Percentiles rank a stretch among this genome's conserved stretches.
phyloP scores from a whole-genome alignment of 2,329 filamentous ascomycete genomes.

The Intubia oerlemansii region DNA sequence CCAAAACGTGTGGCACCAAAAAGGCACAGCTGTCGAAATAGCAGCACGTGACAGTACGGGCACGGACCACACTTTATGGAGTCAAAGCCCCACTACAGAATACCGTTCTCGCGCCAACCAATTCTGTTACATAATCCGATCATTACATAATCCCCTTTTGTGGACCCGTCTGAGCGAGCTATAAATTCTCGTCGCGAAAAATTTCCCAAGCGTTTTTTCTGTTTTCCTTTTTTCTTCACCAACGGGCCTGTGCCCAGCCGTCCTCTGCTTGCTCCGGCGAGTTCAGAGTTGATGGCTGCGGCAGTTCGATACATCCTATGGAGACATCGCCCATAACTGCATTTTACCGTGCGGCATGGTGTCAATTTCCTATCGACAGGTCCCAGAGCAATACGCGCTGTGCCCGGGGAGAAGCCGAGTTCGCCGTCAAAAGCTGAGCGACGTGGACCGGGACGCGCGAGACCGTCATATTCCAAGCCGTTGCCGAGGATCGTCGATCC shows the following conservation, averaged over 20 bases:
- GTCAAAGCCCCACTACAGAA: too few species aligned
- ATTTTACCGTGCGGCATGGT: slow-evolving; percentile 31
- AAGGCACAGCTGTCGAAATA: too few species aligned
- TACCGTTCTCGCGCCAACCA: too few species aligned
- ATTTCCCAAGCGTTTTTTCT: slow-evolving; percentile 13
- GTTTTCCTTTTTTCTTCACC: slow-evolving; percentile 14
- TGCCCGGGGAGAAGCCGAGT: slow-evolving; percentile 34
- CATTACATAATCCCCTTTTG: too few species aligned
- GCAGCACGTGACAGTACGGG: too few species aligned
- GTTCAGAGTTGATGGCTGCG: slow-evolving; percentile 56
- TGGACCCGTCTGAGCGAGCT: too few species aligned
- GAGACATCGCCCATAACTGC: slow-evolving; percentile 49
- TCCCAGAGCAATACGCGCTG: slow-evolving; percentile 57
- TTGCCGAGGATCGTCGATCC: slow-evolving; percentile 73
- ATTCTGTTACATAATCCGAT: too few species aligned
- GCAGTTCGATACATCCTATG: slow-evolving; percentile 68
- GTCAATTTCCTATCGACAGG: slow-evolving; percentile 90
- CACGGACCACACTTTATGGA: too few species aligned
- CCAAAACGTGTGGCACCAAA: too few species aligned
- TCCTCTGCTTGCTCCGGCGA: slow-evolving; percentile 38
- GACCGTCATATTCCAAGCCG: slow-evolving; percentile 77
- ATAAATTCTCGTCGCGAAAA: slow-evolving; percentile 4
- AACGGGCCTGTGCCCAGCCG: slow-evolving; percentile 69
- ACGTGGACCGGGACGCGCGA: slow-evolving; percentile 32
- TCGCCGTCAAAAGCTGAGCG: slow-evolving; percentile 49